Evolutionary conservation across 805 yeast genomes (phyloP), one percentile per base, ranked within the genome.

Genomic region (Starmerella stigmatis): DNA sequence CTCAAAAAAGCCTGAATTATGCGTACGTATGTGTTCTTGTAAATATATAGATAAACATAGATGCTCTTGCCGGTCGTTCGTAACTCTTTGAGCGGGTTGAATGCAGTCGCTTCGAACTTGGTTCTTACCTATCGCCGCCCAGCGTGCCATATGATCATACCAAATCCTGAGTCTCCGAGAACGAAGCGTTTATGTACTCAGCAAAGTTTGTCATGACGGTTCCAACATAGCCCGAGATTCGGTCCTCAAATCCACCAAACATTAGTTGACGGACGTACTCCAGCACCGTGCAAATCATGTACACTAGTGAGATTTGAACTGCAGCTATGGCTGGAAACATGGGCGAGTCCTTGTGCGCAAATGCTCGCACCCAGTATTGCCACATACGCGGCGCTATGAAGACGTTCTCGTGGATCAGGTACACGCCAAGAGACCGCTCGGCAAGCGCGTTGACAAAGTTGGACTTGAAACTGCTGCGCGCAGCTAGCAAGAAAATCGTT

Each of bases 1-100:
- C 81, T 57, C n/a, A 32, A 48, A 4, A 21, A 35, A 12, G 26
- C 42, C n/a, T 38, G 8, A 27, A 34, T 6, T 10, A 20, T 34
- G 19, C 28, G 11, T 12, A 19, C 7, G 5, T 40, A 30, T 15
- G 5, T 30, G 22, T 12, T 6, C n/a, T 15, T n/a, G 10, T 27
- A 6, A 23, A 22, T 20, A 22, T 29, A 30, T 30, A n/a, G 6
- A 22, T 19, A 15, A 15, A 20, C 12, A 21, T 39, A 17, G 16
- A 29, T 20, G n/a, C 8, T 16, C 11, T 13, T 9, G 11, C n/a
- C 2, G 20, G 36, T 3, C 20, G 11, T 30, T 8, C 17, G 17
- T 12, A 9, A 30, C 11, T 9, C 34, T 10, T 9, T 30, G 10
- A 9, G 6, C 13, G 13, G 13, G 7, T n/a, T n/a, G n/a, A n/a